A percentile compares a stretch with the other conserved stretches of the same genome.
These are phyloP conservation scores for Intubia oerlemansii DNA, from an alignment of 2,329 filamentous ascomycete genomes.

Conservation along the genomic window DNA sequence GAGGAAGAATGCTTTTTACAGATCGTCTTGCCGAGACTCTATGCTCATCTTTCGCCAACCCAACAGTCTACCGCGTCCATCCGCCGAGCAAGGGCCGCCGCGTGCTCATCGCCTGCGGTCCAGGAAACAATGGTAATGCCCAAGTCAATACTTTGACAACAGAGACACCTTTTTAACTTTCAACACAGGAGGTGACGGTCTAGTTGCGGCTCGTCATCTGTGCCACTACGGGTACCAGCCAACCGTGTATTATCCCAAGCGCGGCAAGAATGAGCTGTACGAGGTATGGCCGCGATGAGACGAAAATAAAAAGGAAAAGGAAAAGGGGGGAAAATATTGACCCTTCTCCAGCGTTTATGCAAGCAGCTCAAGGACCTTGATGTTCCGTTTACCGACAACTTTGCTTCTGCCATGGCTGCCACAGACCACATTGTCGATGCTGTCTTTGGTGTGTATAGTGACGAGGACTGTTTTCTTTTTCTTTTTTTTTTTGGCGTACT, in stretches of 20 bases:
- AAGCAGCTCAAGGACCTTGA: constrained; percentile 70
- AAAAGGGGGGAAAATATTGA: constrained; percentile 3
- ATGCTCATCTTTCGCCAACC: background rate
- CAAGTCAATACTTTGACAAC: too few relatives aligned
- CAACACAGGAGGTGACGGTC: constrained; percentile 87
- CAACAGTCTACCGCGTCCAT: constrained; percentile 64
- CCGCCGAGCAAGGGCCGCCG: constrained; percentile 49
- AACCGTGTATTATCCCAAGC: constrained; percentile 81
- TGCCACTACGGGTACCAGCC: constrained; percentile 82
- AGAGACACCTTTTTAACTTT: too few relatives aligned
- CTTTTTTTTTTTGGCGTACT: background rate
- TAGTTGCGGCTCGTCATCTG: constrained; percentile 84
- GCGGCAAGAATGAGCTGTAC: constrained; percentile 77
- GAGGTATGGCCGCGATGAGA: constrained; percentile 26
- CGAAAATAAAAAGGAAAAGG: background rate
- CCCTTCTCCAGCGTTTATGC: constrained; percentile 41
- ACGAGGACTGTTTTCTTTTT: background rate
- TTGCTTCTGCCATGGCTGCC: constrained; percentile 39
- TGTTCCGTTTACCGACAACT: constrained; percentile 70
- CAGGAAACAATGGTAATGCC: constrained; percentile 43
- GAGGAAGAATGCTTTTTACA: too few relatives aligned
- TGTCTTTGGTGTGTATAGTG: constrained; percentile 46
- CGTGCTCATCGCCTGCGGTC: constrained; percentile 78
- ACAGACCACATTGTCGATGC: constrained; percentile 77
- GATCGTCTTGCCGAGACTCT: background rate